Conservation (phyloP, 2,329 filamentous ascomycete species). For the Neofusicoccum parvum region DNA sequence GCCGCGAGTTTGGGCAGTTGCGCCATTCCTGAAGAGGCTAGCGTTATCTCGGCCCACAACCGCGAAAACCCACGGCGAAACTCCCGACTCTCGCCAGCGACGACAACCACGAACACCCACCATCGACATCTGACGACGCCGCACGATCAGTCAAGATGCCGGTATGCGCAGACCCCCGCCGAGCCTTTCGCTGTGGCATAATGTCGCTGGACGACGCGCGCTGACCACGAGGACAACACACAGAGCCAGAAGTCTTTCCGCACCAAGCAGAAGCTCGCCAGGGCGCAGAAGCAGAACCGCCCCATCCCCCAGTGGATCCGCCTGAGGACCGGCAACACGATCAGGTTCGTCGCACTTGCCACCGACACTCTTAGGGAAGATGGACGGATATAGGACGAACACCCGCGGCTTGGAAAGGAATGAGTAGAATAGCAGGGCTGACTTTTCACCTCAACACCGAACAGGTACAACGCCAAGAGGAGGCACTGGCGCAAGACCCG, state of each 20-base stretch:
- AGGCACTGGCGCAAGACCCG: slow-evolving; percentile 99
- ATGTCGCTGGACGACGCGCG: neutral
- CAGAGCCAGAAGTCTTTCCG: slow-evolving; percentile 99
- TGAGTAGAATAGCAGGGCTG: slow-evolving; percentile 6
- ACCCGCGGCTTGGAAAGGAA: slow-evolving; percentile 22
- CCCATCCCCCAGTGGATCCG: slow-evolving; percentile 99
- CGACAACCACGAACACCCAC: slow-evolving; percentile 20
- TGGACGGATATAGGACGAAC: slow-evolving; percentile 18
- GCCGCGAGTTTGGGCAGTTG: neutral
- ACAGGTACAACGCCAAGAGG: slow-evolving; percentile 99
- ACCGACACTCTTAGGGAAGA: neutral
- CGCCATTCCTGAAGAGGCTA: neutral
- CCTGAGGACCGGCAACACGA: slow-evolving; percentile 97
- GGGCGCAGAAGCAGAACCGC: slow-evolving; percentile 99
- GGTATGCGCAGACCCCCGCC: slow-evolving; percentile 10
- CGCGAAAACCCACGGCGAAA: slow-evolving; percentile 18
- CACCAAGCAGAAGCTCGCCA: slow-evolving; percentile 99
- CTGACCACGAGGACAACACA: slow-evolving; percentile 24
- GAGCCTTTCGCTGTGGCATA: neutral
- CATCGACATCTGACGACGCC: slow-evolving; percentile 22
- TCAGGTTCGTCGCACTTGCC: slow-evolving; percentile 72
- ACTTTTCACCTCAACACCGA: slow-evolving; percentile 17
- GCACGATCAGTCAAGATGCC: slow-evolving; percentile 23
- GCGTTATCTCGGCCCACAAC: slow-evolving; percentile 18
- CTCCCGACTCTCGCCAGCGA: slow-evolving; percentile 17